phyloP scores from a whole-genome alignment of 257 asterid species.

The Gentiana macrophylla region DNA sequence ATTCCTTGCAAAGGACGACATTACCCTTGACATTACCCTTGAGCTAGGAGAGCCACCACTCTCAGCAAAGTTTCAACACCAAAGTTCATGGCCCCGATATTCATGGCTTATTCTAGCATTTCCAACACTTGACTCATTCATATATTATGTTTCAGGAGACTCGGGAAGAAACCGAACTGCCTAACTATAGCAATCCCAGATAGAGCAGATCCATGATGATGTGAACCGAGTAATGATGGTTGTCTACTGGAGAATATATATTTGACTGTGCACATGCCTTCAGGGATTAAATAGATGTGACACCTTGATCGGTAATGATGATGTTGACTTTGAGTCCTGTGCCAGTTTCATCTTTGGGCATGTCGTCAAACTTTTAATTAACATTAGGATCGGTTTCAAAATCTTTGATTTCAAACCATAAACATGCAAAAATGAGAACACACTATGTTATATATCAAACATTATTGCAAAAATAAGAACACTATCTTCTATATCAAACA shows the following conservation, averaged over 20 bases:
- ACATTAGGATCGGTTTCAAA: no score
- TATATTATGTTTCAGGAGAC: conserved; percentile 38
- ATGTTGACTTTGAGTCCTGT: no score
- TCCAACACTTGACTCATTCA: conserved; percentile 41
- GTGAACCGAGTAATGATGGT: conserved; percentile 40
- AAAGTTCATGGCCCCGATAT: conserved; percentile 45
- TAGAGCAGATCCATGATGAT: conserved; percentile 77
- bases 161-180: conserved; percentile 65
- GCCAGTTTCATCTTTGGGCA: no score
- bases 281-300: conserved; percentile 30
- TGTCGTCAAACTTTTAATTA: no score
- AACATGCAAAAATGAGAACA: no score
- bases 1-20: conserved; percentile 53
- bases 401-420: no score
- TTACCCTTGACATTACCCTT: conserved; percentile 29
- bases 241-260: conserved; percentile 38
- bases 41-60: conserved; percentile 50
- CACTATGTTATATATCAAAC: no score
- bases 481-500: no score
- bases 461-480: no score
- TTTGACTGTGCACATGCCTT: conserved; percentile 36
- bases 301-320: no score
- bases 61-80: conserved; percentile 56
- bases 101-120: conserved; percentile 30
- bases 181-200: conserved; percentile 67